Conservation (phyloP, 345 rosid genomes). For the Citrus cavaleriei region DNA sequence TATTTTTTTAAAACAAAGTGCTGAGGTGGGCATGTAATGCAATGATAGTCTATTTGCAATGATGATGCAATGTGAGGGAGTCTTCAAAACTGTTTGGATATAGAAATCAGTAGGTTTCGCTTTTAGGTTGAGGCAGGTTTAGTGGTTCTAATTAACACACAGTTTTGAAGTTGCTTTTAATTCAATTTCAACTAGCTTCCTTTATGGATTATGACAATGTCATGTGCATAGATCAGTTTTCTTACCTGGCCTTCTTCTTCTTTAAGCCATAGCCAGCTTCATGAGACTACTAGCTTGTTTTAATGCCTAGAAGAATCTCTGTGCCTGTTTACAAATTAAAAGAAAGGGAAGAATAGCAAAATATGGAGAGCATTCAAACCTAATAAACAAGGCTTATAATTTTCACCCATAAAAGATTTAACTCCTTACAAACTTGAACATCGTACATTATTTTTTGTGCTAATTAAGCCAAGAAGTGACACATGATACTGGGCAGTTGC, state of each 20-base stretch:
- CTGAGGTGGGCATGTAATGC: neutral
- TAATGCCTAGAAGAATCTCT: neutral
- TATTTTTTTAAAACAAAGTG: neutral
- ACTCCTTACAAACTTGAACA: constrained; percentile 27
- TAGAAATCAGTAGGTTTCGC: neutral
- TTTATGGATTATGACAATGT: neutral
- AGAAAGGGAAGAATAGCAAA: neutral
- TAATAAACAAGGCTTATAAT: neutral
- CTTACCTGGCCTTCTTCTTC: constrained; percentile 23
- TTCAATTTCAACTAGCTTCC: neutral
- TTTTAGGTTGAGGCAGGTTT: constrained; percentile 24
- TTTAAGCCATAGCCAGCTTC: constrained; percentile 5
- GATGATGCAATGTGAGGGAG: neutral
- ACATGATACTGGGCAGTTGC: constrained; percentile 7
- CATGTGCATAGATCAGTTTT: constrained; percentile 20
- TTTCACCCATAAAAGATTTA: constrained; percentile 10
- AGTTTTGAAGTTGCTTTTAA: neutral
- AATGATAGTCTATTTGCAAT: neutral
- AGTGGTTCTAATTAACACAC: constrained; percentile 6
- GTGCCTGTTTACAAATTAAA: neutral
- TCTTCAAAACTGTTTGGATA: neutral
- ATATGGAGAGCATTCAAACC: constrained; percentile 5
- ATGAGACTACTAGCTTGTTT: neutral
- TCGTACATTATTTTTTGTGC: constrained; percentile 25
- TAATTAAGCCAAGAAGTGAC: constrained; percentile 22